These are phyloP conservation scores for Sporothrix sp. DNA, from an alignment of 2,329 filamentous ascomycete genomes.

Conservation along the genomic window DNA sequence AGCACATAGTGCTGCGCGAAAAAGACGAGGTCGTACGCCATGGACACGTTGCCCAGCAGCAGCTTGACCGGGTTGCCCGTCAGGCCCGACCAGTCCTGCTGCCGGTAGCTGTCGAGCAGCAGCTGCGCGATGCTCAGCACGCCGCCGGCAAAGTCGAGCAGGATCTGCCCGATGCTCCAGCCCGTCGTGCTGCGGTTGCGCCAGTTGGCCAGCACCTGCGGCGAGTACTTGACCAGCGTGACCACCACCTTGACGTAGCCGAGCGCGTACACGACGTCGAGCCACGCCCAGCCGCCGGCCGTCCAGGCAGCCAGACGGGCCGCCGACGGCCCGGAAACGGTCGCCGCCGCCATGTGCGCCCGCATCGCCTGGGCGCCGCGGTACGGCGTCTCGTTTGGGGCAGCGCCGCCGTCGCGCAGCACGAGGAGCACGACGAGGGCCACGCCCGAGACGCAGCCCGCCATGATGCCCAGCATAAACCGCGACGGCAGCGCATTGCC, in stretches of 20 bases:
- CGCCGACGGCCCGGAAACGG: conserved; percentile 19
- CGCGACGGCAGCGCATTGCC: conserved; percentile 48
- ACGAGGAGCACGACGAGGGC: conserved; percentile 40
- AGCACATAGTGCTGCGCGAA: conserved; percentile 81
- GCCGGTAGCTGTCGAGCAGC: conserved; percentile 71
- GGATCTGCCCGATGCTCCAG: conserved; percentile 77
- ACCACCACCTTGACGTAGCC: conserved; percentile 85
- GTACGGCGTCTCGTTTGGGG: conserved; percentile 12
- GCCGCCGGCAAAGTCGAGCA: conserved; percentile 76
- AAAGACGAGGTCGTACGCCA: conserved; percentile 80
- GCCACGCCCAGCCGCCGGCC: conserved; percentile 45
- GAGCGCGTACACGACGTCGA: conserved; percentile 57
- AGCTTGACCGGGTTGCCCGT: conserved; percentile 91
- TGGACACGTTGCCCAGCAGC: conserved; percentile 71
- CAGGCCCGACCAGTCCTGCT: conserved; percentile 81
- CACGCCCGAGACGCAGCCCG: conserved; percentile 56
- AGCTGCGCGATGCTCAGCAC: conserved; percentile 74
- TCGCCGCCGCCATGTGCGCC: neutral
- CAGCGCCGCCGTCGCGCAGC: conserved; percentile 20
- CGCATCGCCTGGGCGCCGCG: neutral
- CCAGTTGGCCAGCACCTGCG: conserved; percentile 76
- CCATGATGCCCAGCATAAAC: conserved; percentile 58
- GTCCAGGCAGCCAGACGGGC: conserved; percentile 13
- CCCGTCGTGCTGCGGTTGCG: conserved; percentile 75
- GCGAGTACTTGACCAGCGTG: conserved; percentile 86